A percentile compares a stretch with the other conserved stretches of the same genome.
Evolutionary conservation across 2,329 filamentous ascomycete species (phyloP).

Genomic region (Taxawa tesnikishii): DNA sequence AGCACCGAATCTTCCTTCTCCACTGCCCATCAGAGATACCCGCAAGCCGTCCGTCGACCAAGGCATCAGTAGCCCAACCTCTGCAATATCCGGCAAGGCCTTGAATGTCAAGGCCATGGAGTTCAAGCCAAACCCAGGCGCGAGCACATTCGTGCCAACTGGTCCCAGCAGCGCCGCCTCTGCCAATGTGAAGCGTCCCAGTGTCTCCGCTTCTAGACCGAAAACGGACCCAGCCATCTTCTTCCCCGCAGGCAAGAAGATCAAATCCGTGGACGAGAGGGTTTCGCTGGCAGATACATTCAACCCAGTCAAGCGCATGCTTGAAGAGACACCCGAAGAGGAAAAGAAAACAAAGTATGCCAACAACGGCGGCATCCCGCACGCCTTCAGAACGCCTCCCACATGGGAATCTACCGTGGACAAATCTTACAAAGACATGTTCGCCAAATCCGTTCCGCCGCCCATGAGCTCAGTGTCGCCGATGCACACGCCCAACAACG

Average conservation of each 20-base stretch:
- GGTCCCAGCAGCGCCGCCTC: conserved; percentile 38
- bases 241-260: conserved; percentile 61
- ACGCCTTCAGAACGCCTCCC: conserved; percentile 71
- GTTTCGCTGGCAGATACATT: conserved; percentile 43
- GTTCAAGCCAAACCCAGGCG: conserved; percentile 76
- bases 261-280: conserved; percentile 45
- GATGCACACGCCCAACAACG: conserved; percentile 45
- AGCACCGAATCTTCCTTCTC: conserved; percentile 2
- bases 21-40: conserved; percentile 5
- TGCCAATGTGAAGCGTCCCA: conserved; percentile 17
- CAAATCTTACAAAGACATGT: conserved; percentile 67
- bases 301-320: conserved; percentile 57
- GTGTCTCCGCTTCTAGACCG: conserved; percentile 14
- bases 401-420: conserved; percentile 75
- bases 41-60: conserved; percentile 41
- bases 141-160: conserved; percentile 68
- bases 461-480: too few relatives aligned
- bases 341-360: conserved; percentile 50
- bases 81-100: conserved; percentile 37
- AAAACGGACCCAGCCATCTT: conserved; percentile 32
- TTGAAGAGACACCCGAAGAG: conserved; percentile 41
- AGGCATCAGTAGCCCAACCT: conserved; percentile 39
- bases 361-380: conserved; percentile 70
- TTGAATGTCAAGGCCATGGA: conserved; percentile 56
- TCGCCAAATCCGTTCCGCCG: conserved; percentile 52